Evolutionary conservation across 768 basidiomycete genomes (phyloP).

Genomic region (Calocybe cyanea): DNA sequence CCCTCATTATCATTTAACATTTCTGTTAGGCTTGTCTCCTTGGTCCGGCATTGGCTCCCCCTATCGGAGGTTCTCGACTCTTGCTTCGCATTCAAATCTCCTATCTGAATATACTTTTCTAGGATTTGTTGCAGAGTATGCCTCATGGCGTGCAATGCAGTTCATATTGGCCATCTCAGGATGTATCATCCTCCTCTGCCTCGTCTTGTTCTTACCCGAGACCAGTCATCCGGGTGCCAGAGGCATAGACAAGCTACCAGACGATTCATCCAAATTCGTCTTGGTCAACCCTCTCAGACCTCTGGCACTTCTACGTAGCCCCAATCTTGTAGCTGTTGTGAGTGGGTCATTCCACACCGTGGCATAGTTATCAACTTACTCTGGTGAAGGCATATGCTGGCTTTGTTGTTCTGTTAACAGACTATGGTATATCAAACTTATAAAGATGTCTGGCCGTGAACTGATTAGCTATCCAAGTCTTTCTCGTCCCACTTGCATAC

Average conservation of each 20-base stretch:
- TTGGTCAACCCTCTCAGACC: slow-evolving; percentile 59
- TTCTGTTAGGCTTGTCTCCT: slow-evolving; percentile 44
- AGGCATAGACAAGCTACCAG: slow-evolving; percentile 45
- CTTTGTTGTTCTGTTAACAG: slow-evolving; percentile 29
- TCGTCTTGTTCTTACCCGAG: slow-evolving; percentile 55
- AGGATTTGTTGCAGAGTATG: slow-evolving; percentile 53
- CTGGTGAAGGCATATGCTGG: slow-evolving; percentile 26
- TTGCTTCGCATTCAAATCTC: neutral
- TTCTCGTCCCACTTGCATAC: slow-evolving; percentile 61
- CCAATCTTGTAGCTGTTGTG: slow-evolving; percentile 54
- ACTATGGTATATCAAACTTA: slow-evolving; percentile 32
- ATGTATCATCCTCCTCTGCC: slow-evolving; percentile 32
- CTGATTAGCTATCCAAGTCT: slow-evolving; percentile 30
- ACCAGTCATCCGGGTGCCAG: slow-evolving; percentile 59
- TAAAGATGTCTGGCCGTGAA: slow-evolving; percentile 17
- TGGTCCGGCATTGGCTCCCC: slow-evolving; percentile 60
- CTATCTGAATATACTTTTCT: neutral
- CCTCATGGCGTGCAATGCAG: slow-evolving; percentile 67
- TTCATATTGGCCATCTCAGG: slow-evolving; percentile 37
- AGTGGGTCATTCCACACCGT: slow-evolving; percentile 18
- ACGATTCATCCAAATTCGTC: slow-evolving; percentile 25
- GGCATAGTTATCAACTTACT: neutral
- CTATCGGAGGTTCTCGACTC: slow-evolving; percentile 42
- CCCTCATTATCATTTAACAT: neutral
- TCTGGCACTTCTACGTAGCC: slow-evolving; percentile 50